Conservation (phyloP, 2,329 filamentous ascomycete species). For the Monosporascus sp. region DNA sequence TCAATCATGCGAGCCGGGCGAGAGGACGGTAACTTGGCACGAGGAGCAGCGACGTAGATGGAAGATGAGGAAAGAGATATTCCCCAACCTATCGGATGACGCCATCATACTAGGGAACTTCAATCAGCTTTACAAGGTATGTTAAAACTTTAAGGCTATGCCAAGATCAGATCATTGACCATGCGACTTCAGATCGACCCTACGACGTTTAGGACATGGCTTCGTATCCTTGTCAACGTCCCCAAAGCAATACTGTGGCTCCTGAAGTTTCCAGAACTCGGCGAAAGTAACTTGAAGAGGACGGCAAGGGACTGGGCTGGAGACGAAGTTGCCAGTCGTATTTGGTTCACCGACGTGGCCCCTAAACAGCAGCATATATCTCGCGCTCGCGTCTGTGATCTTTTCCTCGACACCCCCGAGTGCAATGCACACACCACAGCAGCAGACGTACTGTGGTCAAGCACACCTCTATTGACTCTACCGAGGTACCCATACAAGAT, state of each 20-base stretch:
- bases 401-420: conserved; percentile 95
- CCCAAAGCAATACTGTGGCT: conserved; percentile 93
- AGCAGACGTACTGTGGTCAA: conserved; percentile 93
- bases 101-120: conserved; percentile 94
- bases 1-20: conserved; percentile 74
- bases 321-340: conserved; percentile 73
- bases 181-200: conserved; percentile 71
- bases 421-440: conserved; percentile 98
- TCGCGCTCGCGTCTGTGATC: conserved; percentile 82
- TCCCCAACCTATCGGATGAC: conserved; percentile 76
- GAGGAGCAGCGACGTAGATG: conserved; percentile 78
- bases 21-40: conserved; percentile 68
- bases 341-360: conserved; percentile 94
- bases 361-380: conserved; percentile 93
- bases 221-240: conserved; percentile 79
- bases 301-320: conserved; percentile 83
- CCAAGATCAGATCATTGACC: conserved; percentile 8
- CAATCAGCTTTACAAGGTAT: conserved; percentile 96
- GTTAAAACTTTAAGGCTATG: background rate
- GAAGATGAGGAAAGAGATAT: conserved; percentile 89
- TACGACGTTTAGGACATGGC: conserved; percentile 90
- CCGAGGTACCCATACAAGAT: conserved; percentile 96
- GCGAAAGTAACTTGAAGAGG: conserved; percentile 75
- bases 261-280: conserved; percentile 90
- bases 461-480: conserved; percentile 83